phyloP scores from a whole-genome alignment of 2,329 filamentous ascomycete genomes.

The Fusarium sp. region DNA sequence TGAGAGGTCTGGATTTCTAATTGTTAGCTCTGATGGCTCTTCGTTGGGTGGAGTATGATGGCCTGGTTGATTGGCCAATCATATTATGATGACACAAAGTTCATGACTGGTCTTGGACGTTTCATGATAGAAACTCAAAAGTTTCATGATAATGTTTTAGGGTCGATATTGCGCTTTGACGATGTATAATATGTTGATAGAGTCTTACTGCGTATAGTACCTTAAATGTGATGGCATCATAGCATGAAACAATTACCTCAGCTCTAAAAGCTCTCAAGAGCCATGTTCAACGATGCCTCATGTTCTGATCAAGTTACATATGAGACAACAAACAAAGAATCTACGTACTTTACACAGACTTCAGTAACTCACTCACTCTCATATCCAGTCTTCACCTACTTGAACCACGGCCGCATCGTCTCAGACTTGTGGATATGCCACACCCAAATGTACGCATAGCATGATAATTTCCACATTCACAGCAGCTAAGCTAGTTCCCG shows the following conservation, averaged over 20 bases:
- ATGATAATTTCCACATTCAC: slow-evolving; percentile 4
- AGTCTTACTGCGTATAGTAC: background rate
- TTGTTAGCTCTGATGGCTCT: slow-evolving; percentile 22
- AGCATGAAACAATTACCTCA: background rate
- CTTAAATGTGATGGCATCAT: background rate
- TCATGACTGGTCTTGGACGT: background rate
- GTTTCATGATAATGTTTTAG: background rate
- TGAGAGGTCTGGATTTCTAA: slow-evolving; percentile 27
- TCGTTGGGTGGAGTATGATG: slow-evolving; percentile 15
- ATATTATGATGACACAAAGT: background rate
- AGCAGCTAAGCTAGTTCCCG: slow-evolving; percentile 25
- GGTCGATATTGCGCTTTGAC: background rate
- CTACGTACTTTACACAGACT: background rate
- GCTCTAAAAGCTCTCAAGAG: background rate
- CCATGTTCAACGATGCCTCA: background rate
- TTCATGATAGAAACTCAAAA: background rate
- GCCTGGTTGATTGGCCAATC: slow-evolving; percentile 25
- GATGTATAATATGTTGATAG: background rate
- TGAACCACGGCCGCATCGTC: background rate
- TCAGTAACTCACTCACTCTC: background rate
- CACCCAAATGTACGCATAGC: background rate
- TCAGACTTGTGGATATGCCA: background rate
- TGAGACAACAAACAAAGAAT: background rate
- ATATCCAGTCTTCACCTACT: background rate
- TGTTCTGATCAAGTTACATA: background rate